Evolutionary conservation across 371 early-diverging fungal genomes (phyloP), one percentile per base, ranked within the genome.

Genomic region (Rhizopus stolonifer): DNA sequence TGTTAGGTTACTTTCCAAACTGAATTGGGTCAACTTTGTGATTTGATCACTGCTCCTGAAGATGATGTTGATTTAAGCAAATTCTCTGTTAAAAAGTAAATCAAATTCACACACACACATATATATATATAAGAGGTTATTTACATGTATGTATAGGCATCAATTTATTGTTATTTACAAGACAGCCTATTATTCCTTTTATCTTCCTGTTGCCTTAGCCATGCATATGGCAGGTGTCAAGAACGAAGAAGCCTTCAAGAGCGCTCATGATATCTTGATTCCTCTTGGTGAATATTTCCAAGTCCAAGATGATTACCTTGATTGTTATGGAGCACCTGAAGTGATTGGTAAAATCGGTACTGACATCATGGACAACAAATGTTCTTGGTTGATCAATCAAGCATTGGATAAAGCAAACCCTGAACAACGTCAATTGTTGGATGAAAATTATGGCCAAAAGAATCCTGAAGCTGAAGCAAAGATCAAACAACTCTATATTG

Each of bases 111-210:
- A 29, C 6, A 29, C 29, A 29, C 29, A 9, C 29, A 11, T 42
- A 21, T 42, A 6, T 22, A 49, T 29, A 14, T 18, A 19, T 14
- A 29, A 23, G n/a, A n/a, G n/a, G n/a, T n/a, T n/a, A n/a, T n/a
- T n/a, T n/a, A n/a, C n/a, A n/a, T 15, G 5, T 26, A 31, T 9
- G 6, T 11, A 6, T 64, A 86, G 86, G 66, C 89, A 98, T 72
- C 70, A 84, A 44, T 94, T 88, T 74, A 98, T 99, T 70, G 95
- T 96, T 63, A 83, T 86, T 54, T 95, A 90, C 85, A 99, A 99
- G 83, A 99, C 98, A 42, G 92, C 95, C n/a, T 95, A 89, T 80
- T 99, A 99, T 80, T 95, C 98, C 31, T 98, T 99, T 84, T 97
- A 99, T 74, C 83, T 99, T 44, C 98, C 99, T 22, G 94, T 98